Base-by-base conservation (phyloP, 805 yeast species). In the Candida silvatica region DNA sequence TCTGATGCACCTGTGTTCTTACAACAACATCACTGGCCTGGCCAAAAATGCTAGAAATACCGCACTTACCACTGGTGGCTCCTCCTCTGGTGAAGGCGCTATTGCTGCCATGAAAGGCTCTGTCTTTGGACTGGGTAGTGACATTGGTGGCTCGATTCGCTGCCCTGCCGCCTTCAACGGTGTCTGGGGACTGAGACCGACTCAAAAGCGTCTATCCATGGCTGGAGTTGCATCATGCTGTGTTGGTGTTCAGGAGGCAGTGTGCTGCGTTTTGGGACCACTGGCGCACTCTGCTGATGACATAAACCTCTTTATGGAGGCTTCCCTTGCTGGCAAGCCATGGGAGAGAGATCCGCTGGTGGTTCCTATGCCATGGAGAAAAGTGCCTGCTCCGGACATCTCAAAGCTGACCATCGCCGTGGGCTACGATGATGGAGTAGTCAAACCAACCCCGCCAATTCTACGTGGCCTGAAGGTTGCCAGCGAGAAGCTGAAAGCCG, bases 111-210 rank as follows among this genome's bases (percentile, higher is more conserved):
- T 47, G 43, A 68, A 70, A 6, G 77, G 74, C 8, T 57, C 68
- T 15, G 56, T 69, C 2, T 48, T 72, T 29, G 63, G 62, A 16
- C 38, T 59, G 9, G 65, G 64, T n/a, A 53, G 69, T 35, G 77
- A 71, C 36, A 71, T 71, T 32, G 77, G 74, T 12, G 77, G 77
- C 4, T 66, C 73, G 3, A 69, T 71, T 30, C 61, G 78, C n/a
- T 53, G 61, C 23, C 78, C 78, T 3, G 70, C 77, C 2, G 71
- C 67, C 9, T 71, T 67, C 49, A 53, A 62, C 29, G 78, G 77
- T 9, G 47, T 60, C 29, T 69, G 66, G 57, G 61, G 73, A 15
- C 46, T 72, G 31, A 61, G 68, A 38, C 64, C 71, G 28, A 64
- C 74, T n/a, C 57, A 62, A 11, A 65, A 63, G 18, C 57, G 78